Percentiles rank a stretch among this genome's conserved stretches.
Conservation (phyloP, 2,329 filamentous ascomycete genomes). For the Chaetomium olivaceum region DNA sequence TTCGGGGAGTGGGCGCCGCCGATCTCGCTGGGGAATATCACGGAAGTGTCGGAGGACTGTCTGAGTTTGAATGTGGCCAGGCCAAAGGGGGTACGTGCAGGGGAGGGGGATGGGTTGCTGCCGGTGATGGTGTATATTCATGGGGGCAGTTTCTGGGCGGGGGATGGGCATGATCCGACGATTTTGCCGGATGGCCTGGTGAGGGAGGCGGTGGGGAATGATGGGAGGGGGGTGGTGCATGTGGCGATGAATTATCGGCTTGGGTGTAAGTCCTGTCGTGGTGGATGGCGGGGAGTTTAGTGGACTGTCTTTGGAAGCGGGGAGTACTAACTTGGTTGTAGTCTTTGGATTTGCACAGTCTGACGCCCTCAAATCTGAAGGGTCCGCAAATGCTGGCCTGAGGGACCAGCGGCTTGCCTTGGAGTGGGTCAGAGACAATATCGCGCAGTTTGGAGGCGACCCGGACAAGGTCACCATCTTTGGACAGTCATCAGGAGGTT, state of each 20-base stretch:
- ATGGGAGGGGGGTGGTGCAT: neutral
- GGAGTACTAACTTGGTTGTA: neutral
- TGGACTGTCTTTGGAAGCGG: no score
- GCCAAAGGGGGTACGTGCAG: neutral
- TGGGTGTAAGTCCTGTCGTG: conserved; percentile 9
- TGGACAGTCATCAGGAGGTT: conserved; percentile 11
- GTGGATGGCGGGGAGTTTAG: no score
- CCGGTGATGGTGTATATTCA: conserved; percentile 14
- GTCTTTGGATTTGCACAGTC: conserved; percentile 39
- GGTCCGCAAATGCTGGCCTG: conserved; percentile 36
- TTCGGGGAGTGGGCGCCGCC: conserved; percentile 2
- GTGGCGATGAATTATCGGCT: conserved; percentile 34
- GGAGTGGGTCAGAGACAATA: conserved; percentile 37
- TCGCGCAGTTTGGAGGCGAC: conserved; percentile 35
- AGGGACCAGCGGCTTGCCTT: conserved; percentile 31
- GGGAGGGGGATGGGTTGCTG: neutral
- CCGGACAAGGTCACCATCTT: conserved; percentile 28
- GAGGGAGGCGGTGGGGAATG: conserved; percentile 9
- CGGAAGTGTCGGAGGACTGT: conserved; percentile 9
- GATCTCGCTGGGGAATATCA: conserved; percentile 1
- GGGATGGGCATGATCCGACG: conserved; percentile 11
- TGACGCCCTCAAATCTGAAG: conserved; percentile 32
- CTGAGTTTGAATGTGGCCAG: conserved; percentile 8
- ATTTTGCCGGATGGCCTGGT: conserved; percentile 11
- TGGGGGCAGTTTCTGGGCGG: conserved; percentile 9